A percentile compares a stretch with the other conserved stretches of the same genome.
phyloP scores from a whole-genome alignment of 2,329 filamentous ascomycete genomes.

The Fusarium acutatum region DNA sequence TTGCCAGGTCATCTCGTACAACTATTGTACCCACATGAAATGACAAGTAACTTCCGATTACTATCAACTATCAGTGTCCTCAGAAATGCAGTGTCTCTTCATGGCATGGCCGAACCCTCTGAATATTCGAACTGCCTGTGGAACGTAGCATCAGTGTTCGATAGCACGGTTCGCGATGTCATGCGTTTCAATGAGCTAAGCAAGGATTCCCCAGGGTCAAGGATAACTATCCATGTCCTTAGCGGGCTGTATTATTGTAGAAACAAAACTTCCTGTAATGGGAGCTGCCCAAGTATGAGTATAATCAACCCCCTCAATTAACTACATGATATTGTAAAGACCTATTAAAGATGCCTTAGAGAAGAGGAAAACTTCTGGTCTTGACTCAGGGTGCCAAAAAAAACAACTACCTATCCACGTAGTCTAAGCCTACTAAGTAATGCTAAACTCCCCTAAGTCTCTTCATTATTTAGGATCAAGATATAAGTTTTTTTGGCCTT shows the following conservation, averaged over 20 bases:
- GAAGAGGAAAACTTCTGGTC: neutral
- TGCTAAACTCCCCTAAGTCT: neutral
- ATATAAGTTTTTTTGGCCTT: too few species aligned
- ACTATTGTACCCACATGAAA: neutral
- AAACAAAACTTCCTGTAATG: neutral
- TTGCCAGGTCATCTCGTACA: neutral
- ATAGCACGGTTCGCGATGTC: neutral
- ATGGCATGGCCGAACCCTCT: neutral
- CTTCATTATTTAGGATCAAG: too few species aligned
- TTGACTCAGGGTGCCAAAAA: neutral
- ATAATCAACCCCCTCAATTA: neutral
- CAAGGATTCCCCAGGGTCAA: slow-evolving; percentile 2
- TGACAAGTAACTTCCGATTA: neutral
- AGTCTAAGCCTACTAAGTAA: neutral
- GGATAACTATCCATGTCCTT: neutral
- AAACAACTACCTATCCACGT: neutral
- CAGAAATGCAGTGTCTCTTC: neutral
- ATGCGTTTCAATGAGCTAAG: slow-evolving; percentile 1
- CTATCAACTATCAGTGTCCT: neutral
- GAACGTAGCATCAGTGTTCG: neutral
- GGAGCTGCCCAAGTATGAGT: neutral
- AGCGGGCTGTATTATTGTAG: neutral
- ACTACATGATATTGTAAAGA: neutral
- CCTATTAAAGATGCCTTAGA: neutral
- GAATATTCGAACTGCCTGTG: neutral